Conservation (phyloP, 2,329 filamentous ascomycete genomes). For the Ilyonectria sp. region DNA sequence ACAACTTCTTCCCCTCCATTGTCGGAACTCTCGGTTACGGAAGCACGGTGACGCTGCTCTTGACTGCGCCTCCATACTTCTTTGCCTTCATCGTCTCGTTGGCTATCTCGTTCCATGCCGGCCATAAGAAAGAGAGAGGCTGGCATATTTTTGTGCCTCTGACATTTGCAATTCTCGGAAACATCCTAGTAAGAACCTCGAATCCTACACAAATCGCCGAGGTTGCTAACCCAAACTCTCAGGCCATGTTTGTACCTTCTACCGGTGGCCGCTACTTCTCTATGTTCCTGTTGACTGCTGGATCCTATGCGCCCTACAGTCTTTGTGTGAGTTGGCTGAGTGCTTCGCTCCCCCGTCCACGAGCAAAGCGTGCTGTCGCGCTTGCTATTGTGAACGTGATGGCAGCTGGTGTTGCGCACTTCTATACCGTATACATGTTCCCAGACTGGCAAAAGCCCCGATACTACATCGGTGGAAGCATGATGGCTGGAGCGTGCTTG, state of each 20-base stretch:
- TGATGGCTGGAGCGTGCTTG: slow-evolving; percentile 47
- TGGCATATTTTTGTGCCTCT: slow-evolving; percentile 59
- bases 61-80: slow-evolving; percentile 31
- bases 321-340: slow-evolving; percentile 27
- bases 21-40: slow-evolving; percentile 31
- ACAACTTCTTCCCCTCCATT: slow-evolving; percentile 54
- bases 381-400: slow-evolving; percentile 26
- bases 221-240: background rate
- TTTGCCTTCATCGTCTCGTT: slow-evolving; percentile 53
- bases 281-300: slow-evolving; percentile 25
- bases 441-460: slow-evolving; percentile 49
- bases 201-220: background rate
- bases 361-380: slow-evolving; percentile 21
- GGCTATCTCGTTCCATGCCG: slow-evolving; percentile 59
- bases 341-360: slow-evolving; percentile 25
- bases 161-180: slow-evolving; percentile 51
- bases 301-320: slow-evolving; percentile 25
- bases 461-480: slow-evolving; percentile 48
- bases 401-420: slow-evolving; percentile 39
- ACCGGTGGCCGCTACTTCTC: slow-evolving; percentile 28
- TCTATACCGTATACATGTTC: slow-evolving; percentile 52
- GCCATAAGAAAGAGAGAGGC: slow-evolving; percentile 61
- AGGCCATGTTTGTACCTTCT: slow-evolving; percentile 24
- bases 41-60: slow-evolving; percentile 25
- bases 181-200: slow-evolving; percentile 30